A percentile compares a stretch with the other conserved stretches of the same genome.
Conservation (phyloP, 371 early-diverging fungal species). For the Zancudomyces culisetae region DNA sequence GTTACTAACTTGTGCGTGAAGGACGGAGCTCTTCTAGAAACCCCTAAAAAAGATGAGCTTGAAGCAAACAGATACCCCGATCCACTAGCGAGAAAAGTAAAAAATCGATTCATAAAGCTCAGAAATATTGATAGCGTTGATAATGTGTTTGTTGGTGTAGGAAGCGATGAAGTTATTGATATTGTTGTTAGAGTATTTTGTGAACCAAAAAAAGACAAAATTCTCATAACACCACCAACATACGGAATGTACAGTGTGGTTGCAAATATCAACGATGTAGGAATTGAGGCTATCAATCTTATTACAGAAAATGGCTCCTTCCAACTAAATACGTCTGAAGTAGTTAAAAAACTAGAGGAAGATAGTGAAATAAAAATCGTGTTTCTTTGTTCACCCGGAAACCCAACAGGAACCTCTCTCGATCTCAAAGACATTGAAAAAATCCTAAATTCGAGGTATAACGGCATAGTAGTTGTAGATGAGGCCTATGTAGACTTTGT, state of each 20-base stretch:
- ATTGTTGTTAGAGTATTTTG: constrained; percentile 78
- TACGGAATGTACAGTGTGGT: constrained; percentile 96
- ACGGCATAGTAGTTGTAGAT: constrained; percentile 84
- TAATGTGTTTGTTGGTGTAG: constrained; percentile 84
- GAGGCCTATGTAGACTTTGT: constrained; percentile 95
- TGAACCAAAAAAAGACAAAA: constrained; percentile 71
- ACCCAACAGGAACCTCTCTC: constrained; percentile 85
- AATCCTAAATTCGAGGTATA: constrained; percentile 43
- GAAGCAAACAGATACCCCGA: constrained; percentile 88
- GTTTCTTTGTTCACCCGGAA: constrained; percentile 93
- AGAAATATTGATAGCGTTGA: constrained; percentile 40
- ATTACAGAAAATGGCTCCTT: constrained; percentile 50
- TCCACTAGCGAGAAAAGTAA: constrained; percentile 68
- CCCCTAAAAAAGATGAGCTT: constrained; percentile 11
- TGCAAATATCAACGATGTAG: constrained; percentile 85
- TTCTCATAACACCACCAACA: constrained; percentile 88
- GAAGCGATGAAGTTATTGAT: constrained; percentile 91
- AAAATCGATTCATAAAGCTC: constrained; percentile 46
- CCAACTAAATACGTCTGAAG: constrained; percentile 51
- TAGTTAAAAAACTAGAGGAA: constrained; percentile 32
- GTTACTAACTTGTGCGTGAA: neutral
- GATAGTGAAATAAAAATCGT: constrained; percentile 69
- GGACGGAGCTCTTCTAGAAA: constrained; percentile 8
- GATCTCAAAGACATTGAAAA: constrained; percentile 41
- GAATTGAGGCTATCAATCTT: constrained; percentile 60